A percentile compares a stretch with the other conserved stretches of the same genome.
Conservation (phyloP, 1,139 yeast species). For the Blastobotrys serpentis region DNA sequence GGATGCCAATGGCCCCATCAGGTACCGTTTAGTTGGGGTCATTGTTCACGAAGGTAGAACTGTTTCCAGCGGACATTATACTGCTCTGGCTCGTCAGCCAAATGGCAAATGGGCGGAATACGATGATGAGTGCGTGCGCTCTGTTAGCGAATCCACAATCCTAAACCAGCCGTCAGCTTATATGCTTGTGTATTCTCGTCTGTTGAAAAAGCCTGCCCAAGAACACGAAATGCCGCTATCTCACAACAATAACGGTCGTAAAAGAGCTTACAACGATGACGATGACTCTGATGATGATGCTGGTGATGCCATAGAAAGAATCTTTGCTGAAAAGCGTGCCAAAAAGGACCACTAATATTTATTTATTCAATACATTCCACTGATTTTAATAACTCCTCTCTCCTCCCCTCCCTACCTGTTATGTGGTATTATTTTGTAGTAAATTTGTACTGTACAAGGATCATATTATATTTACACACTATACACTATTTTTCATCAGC, state of each 20-base stretch:
- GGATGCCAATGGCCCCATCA: constrained; percentile 46
- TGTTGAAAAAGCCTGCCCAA: constrained; percentile 22
- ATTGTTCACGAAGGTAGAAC: constrained; percentile 95
- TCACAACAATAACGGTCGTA: constrained; percentile 11
- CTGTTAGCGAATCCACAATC: constrained; percentile 69
- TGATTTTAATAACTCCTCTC: constrained; percentile 3
- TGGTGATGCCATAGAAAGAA: constrained; percentile 15
- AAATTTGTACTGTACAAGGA: background rate
- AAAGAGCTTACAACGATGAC: constrained; percentile 12
- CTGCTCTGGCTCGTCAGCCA: constrained; percentile 88
- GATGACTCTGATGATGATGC: constrained; percentile 2
- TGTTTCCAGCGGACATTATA: constrained; percentile 88
- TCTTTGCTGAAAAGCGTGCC: constrained; percentile 13
- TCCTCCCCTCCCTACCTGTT: background rate
- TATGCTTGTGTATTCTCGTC: constrained; percentile 70
- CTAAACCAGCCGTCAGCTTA: constrained; percentile 78
- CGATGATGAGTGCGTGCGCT: constrained; percentile 86
- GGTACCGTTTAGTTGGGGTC: constrained; percentile 77
- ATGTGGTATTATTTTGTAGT: background rate
- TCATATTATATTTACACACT: background rate
- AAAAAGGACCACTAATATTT: constrained; percentile 7
- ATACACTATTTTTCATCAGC: background rate
- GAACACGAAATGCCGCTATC: background rate
- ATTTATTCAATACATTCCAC: constrained; percentile 5
- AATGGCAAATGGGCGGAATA: constrained; percentile 87